phyloP scores from a whole-genome alignment of 257 asterid genomes.

The Lavandula angustifolia region DNA sequence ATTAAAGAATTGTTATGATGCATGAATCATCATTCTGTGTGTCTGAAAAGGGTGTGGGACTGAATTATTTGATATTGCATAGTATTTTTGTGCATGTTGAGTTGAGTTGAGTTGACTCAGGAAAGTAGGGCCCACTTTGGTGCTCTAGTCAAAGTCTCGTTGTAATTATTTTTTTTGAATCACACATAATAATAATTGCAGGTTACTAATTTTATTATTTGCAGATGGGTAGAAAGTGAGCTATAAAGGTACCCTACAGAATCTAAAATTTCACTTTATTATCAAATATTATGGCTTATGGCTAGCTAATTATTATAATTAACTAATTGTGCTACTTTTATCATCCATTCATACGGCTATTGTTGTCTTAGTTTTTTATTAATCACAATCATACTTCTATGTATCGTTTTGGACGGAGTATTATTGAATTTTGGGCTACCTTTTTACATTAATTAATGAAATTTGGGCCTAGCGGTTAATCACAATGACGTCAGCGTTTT shows the following conservation, averaged over 20 bases:
- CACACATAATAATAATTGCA: conserved; percentile 21
- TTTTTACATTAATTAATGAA: too few relatives aligned
- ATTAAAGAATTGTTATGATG: not conserved
- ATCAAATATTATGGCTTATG: too few relatives aligned
- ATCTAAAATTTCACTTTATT: not conserved
- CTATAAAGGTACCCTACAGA: not conserved
- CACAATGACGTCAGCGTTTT: conserved; percentile 1
- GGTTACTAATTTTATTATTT: not conserved
- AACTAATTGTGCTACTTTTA: too few relatives aligned
- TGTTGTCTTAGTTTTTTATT: too few relatives aligned
- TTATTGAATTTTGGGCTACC: too few relatives aligned
- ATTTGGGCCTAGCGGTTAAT: too few relatives aligned
- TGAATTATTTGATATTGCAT: not conserved
- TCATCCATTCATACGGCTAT: too few relatives aligned
- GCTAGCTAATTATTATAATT: too few relatives aligned
- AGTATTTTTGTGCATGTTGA: too few relatives aligned
- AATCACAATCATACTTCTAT: too few relatives aligned
- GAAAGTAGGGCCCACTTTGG: not conserved
- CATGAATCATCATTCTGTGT: too few relatives aligned
- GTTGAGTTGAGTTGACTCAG: not conserved
- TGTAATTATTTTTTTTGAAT: not conserved
- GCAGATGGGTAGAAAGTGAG: not conserved
- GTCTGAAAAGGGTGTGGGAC: not conserved
- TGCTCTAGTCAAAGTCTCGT: conserved; percentile 18
- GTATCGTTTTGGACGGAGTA: too few relatives aligned